These are phyloP conservation scores for Theileria sp. DNA, from an alignment of 169 alveolate species.

Conservation along the genomic window DNA sequence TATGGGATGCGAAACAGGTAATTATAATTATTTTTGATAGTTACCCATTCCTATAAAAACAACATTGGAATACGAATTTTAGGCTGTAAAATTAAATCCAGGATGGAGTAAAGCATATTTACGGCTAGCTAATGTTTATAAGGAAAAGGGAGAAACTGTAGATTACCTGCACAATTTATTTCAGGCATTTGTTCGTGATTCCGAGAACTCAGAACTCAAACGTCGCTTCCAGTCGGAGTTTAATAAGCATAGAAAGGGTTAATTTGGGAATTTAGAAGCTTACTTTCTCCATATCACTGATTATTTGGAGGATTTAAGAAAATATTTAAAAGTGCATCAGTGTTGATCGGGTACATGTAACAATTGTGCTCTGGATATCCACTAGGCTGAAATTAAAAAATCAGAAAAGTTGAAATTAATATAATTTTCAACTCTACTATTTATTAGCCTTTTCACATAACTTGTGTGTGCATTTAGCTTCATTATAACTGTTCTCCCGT, in stretches of 20 bases:
- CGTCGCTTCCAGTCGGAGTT: constrained; percentile 50
- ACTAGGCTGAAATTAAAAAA: neutral
- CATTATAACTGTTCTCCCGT: neutral
- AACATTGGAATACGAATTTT: neutral
- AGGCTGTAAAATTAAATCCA: constrained; percentile 44
- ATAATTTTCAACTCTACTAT: neutral
- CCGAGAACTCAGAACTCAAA: constrained; percentile 38
- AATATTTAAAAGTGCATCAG: constrained; percentile 10
- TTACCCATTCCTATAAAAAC: neutral
- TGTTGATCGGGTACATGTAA: constrained; percentile 2
- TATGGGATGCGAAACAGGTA: constrained; percentile 49
- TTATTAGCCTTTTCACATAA: neutral
- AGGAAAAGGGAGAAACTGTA: constrained; percentile 28
- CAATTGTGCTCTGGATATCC: neutral
- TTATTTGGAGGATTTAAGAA: neutral
- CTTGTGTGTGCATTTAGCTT: neutral
- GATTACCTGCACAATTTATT: constrained; percentile 54
- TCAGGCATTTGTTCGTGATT: constrained; percentile 55
- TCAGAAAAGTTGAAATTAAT: neutral
- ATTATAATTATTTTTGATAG: neutral
- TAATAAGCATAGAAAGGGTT: neutral
- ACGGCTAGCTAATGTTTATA: constrained; percentile 50
- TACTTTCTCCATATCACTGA: neutral
- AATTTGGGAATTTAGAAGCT: neutral
- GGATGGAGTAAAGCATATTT: constrained; percentile 62